A percentile compares a stretch with the other conserved stretches of the same genome.
These are phyloP conservation scores for Poronia punctata DNA, from an alignment of 495 filamentous ascomycete species.

Conservation along the genomic window DNA sequence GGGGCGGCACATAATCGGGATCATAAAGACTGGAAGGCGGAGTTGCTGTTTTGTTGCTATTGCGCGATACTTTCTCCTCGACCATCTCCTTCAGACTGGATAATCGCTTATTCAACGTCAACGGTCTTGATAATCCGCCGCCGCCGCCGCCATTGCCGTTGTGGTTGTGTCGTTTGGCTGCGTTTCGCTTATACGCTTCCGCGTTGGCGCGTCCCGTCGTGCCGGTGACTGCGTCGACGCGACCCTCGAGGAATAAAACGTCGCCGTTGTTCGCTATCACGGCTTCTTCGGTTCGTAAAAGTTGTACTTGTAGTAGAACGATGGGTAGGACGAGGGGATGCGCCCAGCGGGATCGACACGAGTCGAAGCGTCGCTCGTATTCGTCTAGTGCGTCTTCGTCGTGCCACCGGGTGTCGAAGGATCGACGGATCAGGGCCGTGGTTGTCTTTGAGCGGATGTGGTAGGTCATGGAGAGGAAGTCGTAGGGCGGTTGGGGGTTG, in stretches of 20 bases:
- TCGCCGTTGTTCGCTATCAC: slow-evolving; percentile 25
- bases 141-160: too few relatives aligned
- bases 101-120: slow-evolving; percentile 21
- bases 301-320: slow-evolving; percentile 26
- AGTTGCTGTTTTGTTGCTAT: slow-evolving; percentile 2
- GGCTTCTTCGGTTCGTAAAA: slow-evolving; percentile 26
- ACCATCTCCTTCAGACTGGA: slow-evolving; percentile 20
- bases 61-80: slow-evolving; percentile 17
- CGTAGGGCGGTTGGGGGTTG: slow-evolving; percentile 26
- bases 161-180: slow-evolving; percentile 2
- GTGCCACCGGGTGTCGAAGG: slow-evolving; percentile 26
- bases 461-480: slow-evolving; percentile 32
- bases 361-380: slow-evolving; percentile 27
- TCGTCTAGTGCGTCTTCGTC: slow-evolving; percentile 26
- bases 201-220: slow-evolving; percentile 21
- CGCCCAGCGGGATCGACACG: slow-evolving; percentile 25
- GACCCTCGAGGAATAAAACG: slow-evolving; percentile 20
- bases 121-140: too few relatives aligned
- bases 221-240: slow-evolving; percentile 27
- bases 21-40: slow-evolving; percentile 13
- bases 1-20: slow-evolving; percentile 23
- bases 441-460: slow-evolving; percentile 19
- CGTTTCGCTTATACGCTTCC: slow-evolving; percentile 19
- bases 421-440: slow-evolving; percentile 25
- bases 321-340: slow-evolving; percentile 27